These are phyloP conservation scores for Cyanidioschyzon merolae DNA, from an alignment of 23 red algal species.

Conservation along the genomic window DNA sequence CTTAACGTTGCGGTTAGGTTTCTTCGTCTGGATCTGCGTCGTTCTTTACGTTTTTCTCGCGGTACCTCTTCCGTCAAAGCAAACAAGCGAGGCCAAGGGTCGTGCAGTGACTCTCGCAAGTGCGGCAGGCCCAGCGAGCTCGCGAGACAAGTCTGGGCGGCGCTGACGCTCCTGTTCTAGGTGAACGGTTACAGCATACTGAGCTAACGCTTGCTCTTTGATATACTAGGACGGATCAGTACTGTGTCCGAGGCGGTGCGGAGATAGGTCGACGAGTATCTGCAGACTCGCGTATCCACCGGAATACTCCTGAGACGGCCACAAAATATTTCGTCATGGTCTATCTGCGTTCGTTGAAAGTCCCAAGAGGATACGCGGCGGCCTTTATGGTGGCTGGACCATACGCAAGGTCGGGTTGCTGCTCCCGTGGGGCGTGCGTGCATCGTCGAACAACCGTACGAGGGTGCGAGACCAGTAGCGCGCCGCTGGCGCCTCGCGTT, in stretches of 20 bases:
- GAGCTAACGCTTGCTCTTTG: no score
- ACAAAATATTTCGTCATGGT: no score
- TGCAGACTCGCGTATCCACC: no score
- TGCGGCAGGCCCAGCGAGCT: no score
- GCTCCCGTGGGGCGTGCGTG: not conserved
- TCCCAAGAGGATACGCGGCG: not conserved
- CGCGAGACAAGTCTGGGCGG: no score
- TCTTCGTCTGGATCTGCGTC: not conserved
- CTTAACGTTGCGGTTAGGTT: not conserved
- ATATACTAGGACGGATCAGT: no score
- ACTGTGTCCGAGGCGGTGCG: no score
- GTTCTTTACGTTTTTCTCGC: not conserved
- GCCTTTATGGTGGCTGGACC: not conserved
- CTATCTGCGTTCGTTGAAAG: not conserved
- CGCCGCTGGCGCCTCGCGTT: not conserved
- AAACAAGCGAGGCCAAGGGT: not conserved
- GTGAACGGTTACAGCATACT: no score
- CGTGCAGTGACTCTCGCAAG: no score
- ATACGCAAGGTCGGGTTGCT: not conserved
- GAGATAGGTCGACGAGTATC: no score
- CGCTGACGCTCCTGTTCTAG: no score
- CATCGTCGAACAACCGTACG: not conserved
- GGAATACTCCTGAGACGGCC: no score
- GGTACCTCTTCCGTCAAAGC: not conserved
- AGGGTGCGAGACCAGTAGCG: not conserved